Evolutionary conservation across 305 asterid genomes (phyloP).

Genomic region (Solanum chacoense): DNA sequence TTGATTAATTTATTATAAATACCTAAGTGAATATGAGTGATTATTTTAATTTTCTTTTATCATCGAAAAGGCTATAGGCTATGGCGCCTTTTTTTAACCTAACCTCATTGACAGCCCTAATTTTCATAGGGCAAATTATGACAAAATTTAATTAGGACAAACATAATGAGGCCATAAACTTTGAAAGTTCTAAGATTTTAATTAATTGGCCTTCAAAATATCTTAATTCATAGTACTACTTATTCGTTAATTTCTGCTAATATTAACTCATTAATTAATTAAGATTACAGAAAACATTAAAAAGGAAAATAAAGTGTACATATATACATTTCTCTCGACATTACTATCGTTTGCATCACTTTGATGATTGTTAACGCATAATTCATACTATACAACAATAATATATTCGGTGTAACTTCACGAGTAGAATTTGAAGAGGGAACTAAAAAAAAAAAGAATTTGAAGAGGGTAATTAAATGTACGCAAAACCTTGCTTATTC

Average conservation of each 20-base stretch:
- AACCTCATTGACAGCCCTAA: not conserved
- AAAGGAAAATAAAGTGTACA: not conserved
- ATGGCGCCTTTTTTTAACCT: not conserved
- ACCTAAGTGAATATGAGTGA: not conserved
- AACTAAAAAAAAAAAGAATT: too few species aligned
- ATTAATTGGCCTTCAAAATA: not conserved
- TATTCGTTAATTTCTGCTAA: not conserved
- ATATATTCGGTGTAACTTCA: not conserved
- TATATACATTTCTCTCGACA: not conserved
- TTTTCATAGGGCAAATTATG: not conserved
- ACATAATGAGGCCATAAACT: not conserved
- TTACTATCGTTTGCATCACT: not conserved
- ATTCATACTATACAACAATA: not conserved
- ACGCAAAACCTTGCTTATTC: not conserved
- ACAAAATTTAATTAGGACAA: not conserved
- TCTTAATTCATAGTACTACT: not conserved
- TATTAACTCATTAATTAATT: not conserved
- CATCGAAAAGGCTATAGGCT: not conserved
- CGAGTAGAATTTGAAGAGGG: not conserved
- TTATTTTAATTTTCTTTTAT: not conserved
- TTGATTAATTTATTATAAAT: not conserved
- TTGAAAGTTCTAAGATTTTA: not conserved
- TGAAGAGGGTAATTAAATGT: not conserved
- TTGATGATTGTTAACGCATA: not conserved
- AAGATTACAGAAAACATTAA: not conserved